A percentile compares a stretch with the other conserved stretches of the same genome.
Evolutionary conservation across 1,284 basidiomycete species (phyloP).

Genomic region (Irpex lacteus): DNA sequence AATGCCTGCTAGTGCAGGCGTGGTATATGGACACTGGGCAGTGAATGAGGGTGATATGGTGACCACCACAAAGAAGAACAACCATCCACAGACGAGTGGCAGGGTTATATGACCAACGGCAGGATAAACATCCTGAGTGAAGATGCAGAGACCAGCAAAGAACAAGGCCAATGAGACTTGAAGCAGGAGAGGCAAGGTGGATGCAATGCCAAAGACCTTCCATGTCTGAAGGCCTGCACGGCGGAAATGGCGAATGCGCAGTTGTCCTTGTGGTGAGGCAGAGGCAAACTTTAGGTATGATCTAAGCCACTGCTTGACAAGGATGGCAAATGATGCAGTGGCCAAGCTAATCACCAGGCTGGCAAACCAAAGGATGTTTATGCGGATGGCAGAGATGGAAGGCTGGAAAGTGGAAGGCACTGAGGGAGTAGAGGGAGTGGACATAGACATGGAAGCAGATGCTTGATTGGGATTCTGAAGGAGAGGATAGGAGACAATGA

Average conservation of each 20-base stretch:
- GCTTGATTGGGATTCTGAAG: slow-evolving; percentile 1
- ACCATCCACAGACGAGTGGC: background rate
- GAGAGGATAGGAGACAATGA: slow-evolving; percentile 10
- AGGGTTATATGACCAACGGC: background rate
- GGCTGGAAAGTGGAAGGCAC: no score
- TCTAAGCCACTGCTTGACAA: slow-evolving; percentile 18
- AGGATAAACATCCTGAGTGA: slow-evolving; percentile 9
- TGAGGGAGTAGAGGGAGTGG: no score
- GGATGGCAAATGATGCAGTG: slow-evolving; percentile 14
- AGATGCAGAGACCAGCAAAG: slow-evolving; percentile 14
- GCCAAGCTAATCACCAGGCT: slow-evolving; percentile 14
- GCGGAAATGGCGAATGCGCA: slow-evolving; percentile 9
- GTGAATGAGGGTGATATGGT: background rate
- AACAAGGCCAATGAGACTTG: slow-evolving; percentile 15
- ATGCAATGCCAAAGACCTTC: slow-evolving; percentile 12
- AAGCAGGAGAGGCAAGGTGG: slow-evolving; percentile 14
- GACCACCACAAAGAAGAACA: background rate
- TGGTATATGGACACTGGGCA: slow-evolving; percentile 2
- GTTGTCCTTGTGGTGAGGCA: slow-evolving; percentile 1
- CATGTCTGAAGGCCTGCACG: slow-evolving; percentile 7
- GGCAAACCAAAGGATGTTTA: slow-evolving; percentile 15
- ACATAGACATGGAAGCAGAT: background rate
- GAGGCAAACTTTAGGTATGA: slow-evolving; percentile 5
- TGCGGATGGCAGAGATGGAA: background rate
- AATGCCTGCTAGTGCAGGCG: no score